phyloP scores from a whole-genome alignment of 345 rosid species.

The Syzygium grande region DNA sequence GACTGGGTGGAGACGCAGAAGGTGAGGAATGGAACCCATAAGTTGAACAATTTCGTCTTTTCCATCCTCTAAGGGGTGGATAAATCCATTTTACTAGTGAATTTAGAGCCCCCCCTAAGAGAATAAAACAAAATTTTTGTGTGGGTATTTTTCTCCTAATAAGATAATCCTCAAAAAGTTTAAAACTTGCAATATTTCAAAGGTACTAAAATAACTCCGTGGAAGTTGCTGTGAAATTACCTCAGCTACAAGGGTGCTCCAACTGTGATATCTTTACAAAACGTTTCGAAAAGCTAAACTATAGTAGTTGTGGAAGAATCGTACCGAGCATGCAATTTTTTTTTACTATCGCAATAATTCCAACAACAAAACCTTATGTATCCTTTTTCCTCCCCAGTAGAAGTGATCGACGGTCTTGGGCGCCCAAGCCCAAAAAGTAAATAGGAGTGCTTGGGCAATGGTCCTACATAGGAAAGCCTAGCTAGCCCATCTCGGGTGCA shows the following conservation, averaged over 20 bases:
- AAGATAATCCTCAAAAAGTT: too few species aligned
- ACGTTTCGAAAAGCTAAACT: background rate
- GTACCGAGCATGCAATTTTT: background rate
- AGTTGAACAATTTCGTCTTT: too few species aligned
- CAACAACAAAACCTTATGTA: background rate
- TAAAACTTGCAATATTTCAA: too few species aligned
- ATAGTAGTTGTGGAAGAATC: background rate
- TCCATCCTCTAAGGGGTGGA: too few species aligned
- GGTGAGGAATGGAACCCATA: too few species aligned
- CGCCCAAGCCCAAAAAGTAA: background rate
- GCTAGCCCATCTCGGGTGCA: background rate
- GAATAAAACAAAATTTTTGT: too few species aligned
- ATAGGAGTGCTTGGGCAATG: background rate
- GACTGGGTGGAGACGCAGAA: too few species aligned
- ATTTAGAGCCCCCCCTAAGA: too few species aligned
- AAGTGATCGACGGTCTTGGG: background rate
- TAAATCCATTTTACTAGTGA: too few species aligned
- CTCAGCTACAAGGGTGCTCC: fast-evolving
- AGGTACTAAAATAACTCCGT: too few species aligned
- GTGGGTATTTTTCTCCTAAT: too few species aligned
- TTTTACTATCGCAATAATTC: background rate
- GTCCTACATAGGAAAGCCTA: background rate
- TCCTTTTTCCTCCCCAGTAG: background rate
- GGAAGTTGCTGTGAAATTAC: background rate
- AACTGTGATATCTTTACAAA: background rate